Evolutionary conservation across 2,329 filamentous ascomycete genomes (phyloP), one percentile per base, ranked within the genome.

Genomic region (Microdochium bolleyi): DNA sequence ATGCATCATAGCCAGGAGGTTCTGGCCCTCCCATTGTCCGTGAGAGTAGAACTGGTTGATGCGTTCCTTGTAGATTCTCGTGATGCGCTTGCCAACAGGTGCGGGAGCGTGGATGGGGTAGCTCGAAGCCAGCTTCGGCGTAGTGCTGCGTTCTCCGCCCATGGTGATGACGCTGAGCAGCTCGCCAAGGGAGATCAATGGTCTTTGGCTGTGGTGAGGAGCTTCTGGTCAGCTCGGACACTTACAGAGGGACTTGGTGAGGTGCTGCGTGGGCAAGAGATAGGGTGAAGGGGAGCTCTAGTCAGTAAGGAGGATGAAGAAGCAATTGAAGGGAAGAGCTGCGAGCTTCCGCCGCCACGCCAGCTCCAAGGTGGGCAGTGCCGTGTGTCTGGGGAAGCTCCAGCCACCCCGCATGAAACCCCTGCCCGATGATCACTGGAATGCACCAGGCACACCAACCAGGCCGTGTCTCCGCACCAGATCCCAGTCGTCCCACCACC

Each of bases 61-160:
- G 52, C 92, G 85, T 61, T 90, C 85, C 64, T 84, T 87, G 73
- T 96, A 95, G 70, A 96, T 90, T 66, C 82, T 83, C 61, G 85
- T 79, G 68, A 96, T 96, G 67, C 87, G 83, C 71, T 94, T 88
- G 58, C 89, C 90, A 51, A 84, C 77, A 21, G 82, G 82, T 54
- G 69, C 71, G 27, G 71, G 64, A 27, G 75, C 78, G 57, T 74
- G 74, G 54, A 73, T 58, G n/a, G 79, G 78, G 57, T 82, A 82
- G 57, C 75, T 73, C 67, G 68, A 67, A 63, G 70, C 64, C 57
- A 71, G 70, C 67, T 72, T 75, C 51, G 64, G 62, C 55, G 73
- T 69, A 54, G 64, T 63, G 52, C 71, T 63, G 24, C 60, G 59
- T 59, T 72, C 76, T 60, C 78, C 78, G 61, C 78, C 78, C 78